These are phyloP conservation scores for Voacanga thouarsii DNA, from an alignment of 257 asterid species.

Conservation along the genomic window DNA sequence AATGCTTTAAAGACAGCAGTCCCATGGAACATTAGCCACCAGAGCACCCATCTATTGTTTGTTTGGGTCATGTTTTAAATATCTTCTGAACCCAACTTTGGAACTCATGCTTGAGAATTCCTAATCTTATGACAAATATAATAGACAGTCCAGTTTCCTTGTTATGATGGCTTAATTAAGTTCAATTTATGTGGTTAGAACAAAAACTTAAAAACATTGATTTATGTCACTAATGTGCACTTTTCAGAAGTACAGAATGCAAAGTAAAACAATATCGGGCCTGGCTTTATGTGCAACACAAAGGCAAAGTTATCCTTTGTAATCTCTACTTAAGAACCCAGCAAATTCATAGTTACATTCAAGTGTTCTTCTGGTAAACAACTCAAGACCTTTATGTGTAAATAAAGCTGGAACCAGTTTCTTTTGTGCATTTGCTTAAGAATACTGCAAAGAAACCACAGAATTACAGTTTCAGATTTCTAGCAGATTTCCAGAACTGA, in stretches of 20 bases:
- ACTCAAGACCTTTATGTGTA: not conserved
- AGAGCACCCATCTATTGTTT: not conserved
- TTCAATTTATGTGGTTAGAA: not conserved
- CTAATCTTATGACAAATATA: not conserved
- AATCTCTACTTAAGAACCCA: not conserved
- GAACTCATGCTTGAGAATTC: not conserved
- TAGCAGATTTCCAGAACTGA: not conserved
- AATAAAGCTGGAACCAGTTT: too few relatives aligned
- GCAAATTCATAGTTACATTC: not conserved
- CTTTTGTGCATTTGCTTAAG: not conserved
- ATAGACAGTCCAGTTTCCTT: not conserved
- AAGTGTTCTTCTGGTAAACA: not conserved
- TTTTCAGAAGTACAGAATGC: not conserved
- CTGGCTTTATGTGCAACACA: not conserved
- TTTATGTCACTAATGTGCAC: not conserved
- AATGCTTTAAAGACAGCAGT: not conserved
- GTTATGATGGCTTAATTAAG: not conserved
- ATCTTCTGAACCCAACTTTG: not conserved
- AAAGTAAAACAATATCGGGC: not conserved
- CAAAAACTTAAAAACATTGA: not conserved
- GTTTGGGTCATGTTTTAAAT: not conserved
- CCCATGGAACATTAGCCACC: not conserved
- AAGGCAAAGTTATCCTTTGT: not conserved
- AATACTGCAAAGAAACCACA: not conserved
- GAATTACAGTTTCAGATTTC: not conserved